Evolutionary conservation across 163 green algal species (phyloP), one percentile per base, ranked within the genome.

Genomic region (Chlorella variabilis): DNA sequence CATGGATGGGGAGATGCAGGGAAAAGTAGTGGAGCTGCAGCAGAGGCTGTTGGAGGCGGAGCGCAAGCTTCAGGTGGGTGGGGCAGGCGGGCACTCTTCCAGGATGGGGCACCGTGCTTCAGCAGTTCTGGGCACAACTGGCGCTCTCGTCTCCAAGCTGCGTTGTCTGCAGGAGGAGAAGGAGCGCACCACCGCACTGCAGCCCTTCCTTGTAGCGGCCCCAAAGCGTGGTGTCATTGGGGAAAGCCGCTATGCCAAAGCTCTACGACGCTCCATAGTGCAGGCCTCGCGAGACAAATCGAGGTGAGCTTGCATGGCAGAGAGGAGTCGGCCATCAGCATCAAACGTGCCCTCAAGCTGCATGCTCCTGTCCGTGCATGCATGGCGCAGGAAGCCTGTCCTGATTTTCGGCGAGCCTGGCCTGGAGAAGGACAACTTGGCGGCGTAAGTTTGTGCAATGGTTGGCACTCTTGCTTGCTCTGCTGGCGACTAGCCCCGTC

Each of bases 351-450:
- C n/a, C n/a, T n/a, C n/a, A n/a, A n/a, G n/a, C n/a, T n/a, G n/a
- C n/a, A n/a, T n/a, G n/a, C n/a, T n/a, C n/a, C n/a, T 25, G 15
- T 25, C 9, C 51, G 51, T 62, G 51, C 21, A n/a, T n/a, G 15
- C 25, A 15, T n/a, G 51, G 4, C 56, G 63, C 86, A 91, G 91
- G 75, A 39, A 56, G 1, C 84, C 90, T 1, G 85, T 93, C 29
- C 74, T 95, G 7, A 71, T 96, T 1, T 94, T 95, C 78, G 92
- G 92, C 1, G 92, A 96, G 89, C 90, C 90, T 13, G 92, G 92
- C 1, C 80, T 96, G 59, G 61, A 91, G 56, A 96, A 96, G 82
- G 84, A 88, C 71, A 93, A 94, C 78, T 69, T 94, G 15, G 92
- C 90, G 1, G 83, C 90, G 4, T n/a, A 23, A 54, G 45, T 11